These are phyloP conservation scores for Boletus rubescentipes DNA, from an alignment of 768 basidiomycete genomes.

Conservation along the genomic window DNA sequence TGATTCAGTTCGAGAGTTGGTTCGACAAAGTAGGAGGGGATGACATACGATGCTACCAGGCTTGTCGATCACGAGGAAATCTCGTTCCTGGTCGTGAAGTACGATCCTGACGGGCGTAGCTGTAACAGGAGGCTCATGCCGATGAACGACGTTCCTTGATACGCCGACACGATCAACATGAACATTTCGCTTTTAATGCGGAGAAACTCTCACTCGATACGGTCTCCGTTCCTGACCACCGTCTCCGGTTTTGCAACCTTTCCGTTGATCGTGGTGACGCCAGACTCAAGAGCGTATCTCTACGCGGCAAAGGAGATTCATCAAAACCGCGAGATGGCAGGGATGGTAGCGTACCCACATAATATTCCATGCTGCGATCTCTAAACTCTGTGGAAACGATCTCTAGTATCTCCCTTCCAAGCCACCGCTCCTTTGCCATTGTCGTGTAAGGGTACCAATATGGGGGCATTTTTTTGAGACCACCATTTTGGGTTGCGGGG, in stretches of 20 bases:
- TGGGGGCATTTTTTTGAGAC: slow-evolving; percentile 77
- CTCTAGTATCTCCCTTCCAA: slow-evolving; percentile 82
- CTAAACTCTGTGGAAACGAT: slow-evolving; percentile 55
- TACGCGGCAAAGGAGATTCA: slow-evolving; percentile 23
- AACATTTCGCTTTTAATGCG: background rate
- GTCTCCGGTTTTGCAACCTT: slow-evolving; percentile 75
- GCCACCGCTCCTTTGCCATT: slow-evolving; percentile 90
- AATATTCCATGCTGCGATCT: slow-evolving; percentile 93
- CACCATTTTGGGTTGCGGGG: slow-evolving; percentile 26
- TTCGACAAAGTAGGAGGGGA: background rate
- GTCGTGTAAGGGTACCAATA: slow-evolving; percentile 95
- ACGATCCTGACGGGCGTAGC: slow-evolving; percentile 79
- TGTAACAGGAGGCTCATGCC: slow-evolving; percentile 97
- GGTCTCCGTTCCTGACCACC: slow-evolving; percentile 81
- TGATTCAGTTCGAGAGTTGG: background rate
- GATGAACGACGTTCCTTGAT: slow-evolving; percentile 83
- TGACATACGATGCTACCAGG: slow-evolving; percentile 90
- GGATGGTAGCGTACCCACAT: slow-evolving; percentile 55
- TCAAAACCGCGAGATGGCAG: background rate
- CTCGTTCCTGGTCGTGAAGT: slow-evolving; percentile 70
- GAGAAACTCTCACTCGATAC: slow-evolving; percentile 68
- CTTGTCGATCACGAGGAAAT: slow-evolving; percentile 93
- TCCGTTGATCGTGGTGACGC: slow-evolving; percentile 96
- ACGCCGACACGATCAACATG: background rate
- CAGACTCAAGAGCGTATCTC: slow-evolving; percentile 80